Base-by-base conservation (phyloP, 495 filamentous ascomycete species). In the Hypoxylon trugodes region DNA sequence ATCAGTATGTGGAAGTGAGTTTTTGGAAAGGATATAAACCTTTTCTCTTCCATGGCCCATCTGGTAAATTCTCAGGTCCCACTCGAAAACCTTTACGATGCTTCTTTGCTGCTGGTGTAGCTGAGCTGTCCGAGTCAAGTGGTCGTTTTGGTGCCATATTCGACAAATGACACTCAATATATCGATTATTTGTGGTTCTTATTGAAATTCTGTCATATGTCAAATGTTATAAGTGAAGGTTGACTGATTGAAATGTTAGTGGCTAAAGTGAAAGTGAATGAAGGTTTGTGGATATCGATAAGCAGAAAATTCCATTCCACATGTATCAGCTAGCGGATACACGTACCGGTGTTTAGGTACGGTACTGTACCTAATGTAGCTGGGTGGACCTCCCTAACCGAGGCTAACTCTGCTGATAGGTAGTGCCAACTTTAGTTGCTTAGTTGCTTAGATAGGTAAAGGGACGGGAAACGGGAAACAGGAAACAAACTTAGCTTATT, bases 21-120 rank as follows among this genome's bases (percentile, higher is more conserved):
- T 32, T 47, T 35, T 28, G 25, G 18, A 19, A 19, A 35, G 40
- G 16, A 42, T 12, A 40, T 47, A 38, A 48, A 95, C 93, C 85
- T 84, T 97, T 97, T 58, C 95, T 90, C 66, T 87, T 86, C 84
- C 96, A 90, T 13, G 89, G 87, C 32, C 95, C 95, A 74, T 98
- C 94, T 19, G 95, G 95, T 13, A 98, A 82, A 72, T 97, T 96
- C 38, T 88, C 92, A 41, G 95, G 95, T 2, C 94, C 95, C 40
- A 97, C 88, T 12, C 84, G 86, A 79, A 85, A 85, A 42, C 81
- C 81, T 28, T 78, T 81, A 48, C 70, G 79, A 61, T 67, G 73
- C 65, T 78, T 86, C 77, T 80, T 83, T 24, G 70, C 64, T 9
- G 69, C 73, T 58, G 75, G 73, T 43, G 62, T 52, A 16, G 61